phyloP scores from a whole-genome alignment of 73 alveolate genomes.

The Diophrys sp. region DNA sequence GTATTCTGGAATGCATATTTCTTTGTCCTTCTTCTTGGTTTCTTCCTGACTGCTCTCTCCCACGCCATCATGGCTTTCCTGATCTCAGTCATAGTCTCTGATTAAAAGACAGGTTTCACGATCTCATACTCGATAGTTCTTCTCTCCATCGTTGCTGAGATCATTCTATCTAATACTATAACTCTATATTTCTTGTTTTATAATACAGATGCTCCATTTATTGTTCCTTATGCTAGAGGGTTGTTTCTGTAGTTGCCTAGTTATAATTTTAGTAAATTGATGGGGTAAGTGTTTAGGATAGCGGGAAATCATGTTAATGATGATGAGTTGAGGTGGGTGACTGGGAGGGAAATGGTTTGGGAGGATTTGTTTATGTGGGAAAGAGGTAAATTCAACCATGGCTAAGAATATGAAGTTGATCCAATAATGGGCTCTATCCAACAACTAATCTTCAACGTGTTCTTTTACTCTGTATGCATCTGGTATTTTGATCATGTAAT shows the following conservation, averaged over 20 bases:
- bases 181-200: slow-evolving; percentile 21
- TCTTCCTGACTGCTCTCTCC: slow-evolving; percentile 15
- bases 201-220: neutral
- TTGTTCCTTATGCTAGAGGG: neutral
- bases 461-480: neutral
- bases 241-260: slow-evolving; percentile 19
- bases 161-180: slow-evolving; percentile 15
- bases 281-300: slow-evolving; percentile 1
- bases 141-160: neutral
- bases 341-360: slow-evolving; percentile 14
- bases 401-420: slow-evolving; percentile 8
- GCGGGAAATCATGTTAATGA: slow-evolving; percentile 25
- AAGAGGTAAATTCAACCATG: slow-evolving; percentile 11
- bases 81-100: neutral
- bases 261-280: slow-evolving; percentile 12
- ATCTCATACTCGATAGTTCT: slow-evolving; percentile 19
- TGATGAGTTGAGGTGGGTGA: slow-evolving; percentile 23
- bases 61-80: slow-evolving; percentile 12
- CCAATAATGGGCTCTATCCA: neutral
- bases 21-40: neutral
- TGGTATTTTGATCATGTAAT: slow-evolving; percentile 39
- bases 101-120: slow-evolving; percentile 9
- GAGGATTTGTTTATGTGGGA: slow-evolving; percentile 8
- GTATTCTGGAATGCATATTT: slow-evolving; percentile 5
- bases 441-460: neutral